A percentile compares a stretch with the other conserved stretches of the same genome.
These are phyloP conservation scores for Vigna reflexopilosa DNA, from an alignment of 306 rosid genomes.

Conservation along the genomic window DNA sequence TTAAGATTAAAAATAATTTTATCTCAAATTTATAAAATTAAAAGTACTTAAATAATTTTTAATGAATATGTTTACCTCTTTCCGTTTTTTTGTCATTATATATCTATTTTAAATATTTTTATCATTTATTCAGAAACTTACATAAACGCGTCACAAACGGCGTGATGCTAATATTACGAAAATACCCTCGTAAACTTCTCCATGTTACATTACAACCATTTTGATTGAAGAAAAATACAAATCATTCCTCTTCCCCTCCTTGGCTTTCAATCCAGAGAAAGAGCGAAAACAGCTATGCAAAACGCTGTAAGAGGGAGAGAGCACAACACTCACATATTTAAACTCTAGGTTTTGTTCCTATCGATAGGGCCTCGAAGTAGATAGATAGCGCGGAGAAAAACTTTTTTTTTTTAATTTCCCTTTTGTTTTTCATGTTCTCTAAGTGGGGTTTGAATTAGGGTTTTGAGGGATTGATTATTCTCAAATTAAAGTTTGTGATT, in stretches of 20 bases:
- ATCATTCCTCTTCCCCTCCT: conserved; percentile 37
- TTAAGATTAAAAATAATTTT: too few relatives aligned
- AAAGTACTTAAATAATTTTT: neutral
- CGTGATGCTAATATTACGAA: conserved; percentile 8
- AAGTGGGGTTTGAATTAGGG: conserved; percentile 63
- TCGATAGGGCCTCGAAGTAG: conserved; percentile 31
- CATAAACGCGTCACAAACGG: neutral
- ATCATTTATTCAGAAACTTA: neutral
- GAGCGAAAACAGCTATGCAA: conserved; percentile 34
- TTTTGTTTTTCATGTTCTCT: neutral
- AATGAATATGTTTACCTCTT: neutral
- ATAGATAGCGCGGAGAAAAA: neutral
- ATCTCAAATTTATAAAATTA: too few relatives aligned
- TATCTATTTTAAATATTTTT: neutral
- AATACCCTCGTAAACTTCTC: conserved; percentile 38
- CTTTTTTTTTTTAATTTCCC: neutral
- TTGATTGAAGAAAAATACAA: conserved; percentile 5
- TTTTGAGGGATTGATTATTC: conserved; percentile 50
- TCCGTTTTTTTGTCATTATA: neutral
- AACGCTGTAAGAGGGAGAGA: conserved; percentile 35
- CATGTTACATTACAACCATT: conserved; percentile 39
- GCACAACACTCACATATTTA: conserved; percentile 12
- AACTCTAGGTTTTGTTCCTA: conserved; percentile 34
- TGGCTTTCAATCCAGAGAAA: conserved; percentile 42
- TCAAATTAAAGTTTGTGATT: conserved; percentile 23